Evolutionary conservation across 202 grass and related monocot species (phyloP).

Genomic region (Panicum hallii): DNA sequence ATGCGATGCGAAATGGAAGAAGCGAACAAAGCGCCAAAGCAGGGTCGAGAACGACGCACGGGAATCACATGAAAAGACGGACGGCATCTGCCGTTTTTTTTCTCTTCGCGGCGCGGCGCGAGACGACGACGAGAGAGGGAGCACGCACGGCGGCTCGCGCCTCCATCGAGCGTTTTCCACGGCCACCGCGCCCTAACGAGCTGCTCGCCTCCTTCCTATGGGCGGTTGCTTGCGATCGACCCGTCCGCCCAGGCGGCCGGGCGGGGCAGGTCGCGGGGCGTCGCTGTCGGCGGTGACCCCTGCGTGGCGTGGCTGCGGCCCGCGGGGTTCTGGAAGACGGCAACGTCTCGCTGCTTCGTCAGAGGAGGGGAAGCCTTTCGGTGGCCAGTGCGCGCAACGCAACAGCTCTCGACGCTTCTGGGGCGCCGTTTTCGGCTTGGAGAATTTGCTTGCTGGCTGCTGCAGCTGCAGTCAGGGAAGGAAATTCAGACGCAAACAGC

Average conservation of each 20-base stretch:
- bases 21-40: constrained; percentile 3
- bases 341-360: constrained; percentile 26
- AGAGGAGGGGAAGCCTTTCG: background rate
- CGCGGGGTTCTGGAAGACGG: constrained; percentile 4
- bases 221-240: no score
- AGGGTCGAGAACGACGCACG: background rate
- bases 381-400: background rate
- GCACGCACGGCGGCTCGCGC: background rate
- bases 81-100: background rate
- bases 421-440: background rate
- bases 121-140: background rate
- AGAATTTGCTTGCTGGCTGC: no score
- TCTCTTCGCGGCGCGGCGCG: background rate
- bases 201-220: background rate
- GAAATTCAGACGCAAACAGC: background rate
- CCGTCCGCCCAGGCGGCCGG: no score
- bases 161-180: background rate
- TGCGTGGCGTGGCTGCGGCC: no score
- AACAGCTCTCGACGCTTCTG: background rate
- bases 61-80: background rate
- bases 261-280: no score
- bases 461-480: no score
- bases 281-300: constrained; percentile 15
- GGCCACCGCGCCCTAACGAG: background rate
- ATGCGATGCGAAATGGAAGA: background rate